Evolutionary conservation across 2,329 filamentous ascomycete genomes (phyloP).

Genomic region (Emergomyces pasteurianus): DNA sequence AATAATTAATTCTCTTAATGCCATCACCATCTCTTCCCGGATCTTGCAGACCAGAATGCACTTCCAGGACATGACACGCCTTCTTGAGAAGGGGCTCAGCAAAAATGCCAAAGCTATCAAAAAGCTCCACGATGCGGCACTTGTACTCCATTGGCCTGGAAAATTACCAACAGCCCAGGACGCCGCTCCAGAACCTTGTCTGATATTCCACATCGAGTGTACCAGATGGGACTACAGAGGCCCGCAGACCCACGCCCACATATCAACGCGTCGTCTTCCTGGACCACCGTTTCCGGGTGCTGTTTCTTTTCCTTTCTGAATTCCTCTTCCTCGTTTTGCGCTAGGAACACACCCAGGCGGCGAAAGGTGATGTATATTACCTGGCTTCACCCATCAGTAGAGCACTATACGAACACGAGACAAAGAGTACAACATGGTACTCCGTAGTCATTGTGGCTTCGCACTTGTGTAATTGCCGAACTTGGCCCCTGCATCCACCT

Average conservation of each 20-base stretch:
- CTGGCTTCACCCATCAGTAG: background rate
- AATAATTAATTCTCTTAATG: conserved; percentile 38
- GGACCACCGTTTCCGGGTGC: background rate
- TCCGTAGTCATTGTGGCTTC: background rate
- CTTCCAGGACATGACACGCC: conserved; percentile 48
- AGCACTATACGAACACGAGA: background rate
- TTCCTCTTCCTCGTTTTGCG: background rate
- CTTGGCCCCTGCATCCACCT: background rate
- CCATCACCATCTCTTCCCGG: conserved; percentile 18
- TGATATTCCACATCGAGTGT: conserved; percentile 44
- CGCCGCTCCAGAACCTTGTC: conserved; percentile 49
- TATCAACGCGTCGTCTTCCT: conserved; percentile 44
- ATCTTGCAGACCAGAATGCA: conserved; percentile 42
- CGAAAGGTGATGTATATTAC: background rate
- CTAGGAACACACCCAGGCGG: too few relatives aligned
- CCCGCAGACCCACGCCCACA: conserved; percentile 51
- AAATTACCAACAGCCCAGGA: conserved; percentile 41
- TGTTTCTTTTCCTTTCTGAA: background rate
- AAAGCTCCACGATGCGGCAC: conserved; percentile 50
- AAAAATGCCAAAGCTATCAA: conserved; percentile 48
- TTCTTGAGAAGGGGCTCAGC: conserved; percentile 44
- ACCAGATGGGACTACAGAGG: conserved; percentile 49
- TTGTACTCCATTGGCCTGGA: conserved; percentile 55
- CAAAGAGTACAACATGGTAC: background rate
- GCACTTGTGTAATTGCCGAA: background rate